Evolutionary conservation across 2,329 filamentous ascomycete species (phyloP).

Genomic region (Sclerotinia subarctica): DNA sequence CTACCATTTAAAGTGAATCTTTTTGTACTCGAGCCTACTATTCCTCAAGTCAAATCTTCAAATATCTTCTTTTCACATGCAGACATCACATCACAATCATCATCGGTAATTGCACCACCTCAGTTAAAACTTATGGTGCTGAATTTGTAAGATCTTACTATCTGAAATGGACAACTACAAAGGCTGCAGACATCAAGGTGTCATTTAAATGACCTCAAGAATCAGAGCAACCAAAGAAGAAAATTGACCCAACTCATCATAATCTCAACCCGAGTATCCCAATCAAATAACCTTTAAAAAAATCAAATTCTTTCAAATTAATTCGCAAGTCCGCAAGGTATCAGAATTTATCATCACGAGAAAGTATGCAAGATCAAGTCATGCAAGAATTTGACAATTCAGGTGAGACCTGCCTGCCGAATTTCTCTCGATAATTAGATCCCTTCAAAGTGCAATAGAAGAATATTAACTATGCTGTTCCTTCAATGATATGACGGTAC

Average conservation of each 20-base stretch:
- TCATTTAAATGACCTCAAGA: slow-evolving; percentile 13
- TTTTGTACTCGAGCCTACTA: background rate
- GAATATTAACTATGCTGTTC: slow-evolving; percentile 17
- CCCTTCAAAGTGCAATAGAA: background rate
- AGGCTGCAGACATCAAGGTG: slow-evolving; percentile 11
- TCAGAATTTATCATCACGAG: slow-evolving; percentile 6
- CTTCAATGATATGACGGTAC: slow-evolving; percentile 17
- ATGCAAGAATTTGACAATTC: background rate
- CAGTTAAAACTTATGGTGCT: background rate
- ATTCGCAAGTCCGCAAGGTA: background rate
- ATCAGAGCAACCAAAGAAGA: slow-evolving; percentile 8
- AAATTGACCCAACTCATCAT: slow-evolving; percentile 17
- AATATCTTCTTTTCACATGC: background rate
- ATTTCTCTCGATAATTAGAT: slow-evolving; percentile 7
- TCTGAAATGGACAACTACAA: slow-evolving; percentile 16
- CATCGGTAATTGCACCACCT: background rate
- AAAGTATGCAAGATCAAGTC: slow-evolving; percentile 16
- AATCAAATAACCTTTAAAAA: slow-evolving; percentile 3
- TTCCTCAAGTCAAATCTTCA: background rate
- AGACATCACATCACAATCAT: background rate
- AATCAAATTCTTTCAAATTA: background rate
- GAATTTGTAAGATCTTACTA: slow-evolving; percentile 19
- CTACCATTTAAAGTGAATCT: background rate
- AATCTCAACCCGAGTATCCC: slow-evolving; percentile 7
- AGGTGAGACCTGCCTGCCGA: background rate